Evolutionary conservation across 116 monocot genomes (phyloP).

Genomic region (Phalaenopsis hybrid): DNA sequence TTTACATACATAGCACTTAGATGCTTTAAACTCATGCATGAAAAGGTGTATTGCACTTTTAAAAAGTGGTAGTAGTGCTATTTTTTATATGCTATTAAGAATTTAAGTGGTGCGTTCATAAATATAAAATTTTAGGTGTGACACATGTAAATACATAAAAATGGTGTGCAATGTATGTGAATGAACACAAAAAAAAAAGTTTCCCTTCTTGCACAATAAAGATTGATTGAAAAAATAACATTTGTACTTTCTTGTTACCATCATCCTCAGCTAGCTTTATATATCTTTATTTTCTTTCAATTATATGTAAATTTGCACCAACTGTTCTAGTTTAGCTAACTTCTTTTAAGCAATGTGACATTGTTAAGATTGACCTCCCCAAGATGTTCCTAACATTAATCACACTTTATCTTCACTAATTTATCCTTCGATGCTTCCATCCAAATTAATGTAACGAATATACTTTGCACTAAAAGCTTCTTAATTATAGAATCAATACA

Average conservation of each 20-base stretch:
- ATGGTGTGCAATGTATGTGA: too few relatives aligned
- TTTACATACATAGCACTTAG: too few relatives aligned
- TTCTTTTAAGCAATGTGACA: background rate
- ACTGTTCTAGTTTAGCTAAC: background rate
- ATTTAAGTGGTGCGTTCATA: too few relatives aligned
- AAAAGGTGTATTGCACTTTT: too few relatives aligned
- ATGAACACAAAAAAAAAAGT: too few relatives aligned
- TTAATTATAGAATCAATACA: background rate
- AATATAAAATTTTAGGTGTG: too few relatives aligned
- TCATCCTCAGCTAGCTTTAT: background rate
- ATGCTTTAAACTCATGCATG: too few relatives aligned
- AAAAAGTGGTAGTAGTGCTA: too few relatives aligned
- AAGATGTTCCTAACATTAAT: background rate
- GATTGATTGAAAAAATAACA: background rate
- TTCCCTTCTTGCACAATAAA: background rate
- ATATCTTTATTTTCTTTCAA: background rate
- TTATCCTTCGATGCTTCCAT: background rate
- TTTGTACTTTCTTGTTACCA: background rate
- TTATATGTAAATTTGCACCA: background rate
- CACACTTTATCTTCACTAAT: background rate
- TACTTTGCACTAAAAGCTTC: background rate
- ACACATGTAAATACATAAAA: too few relatives aligned
- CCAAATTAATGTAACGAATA: conserved; percentile 1
- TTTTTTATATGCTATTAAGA: too few relatives aligned
- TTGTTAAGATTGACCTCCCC: background rate